phyloP scores from a whole-genome alignment of 2,329 filamentous ascomycete genomes.

The Colletotrichum sp. region DNA sequence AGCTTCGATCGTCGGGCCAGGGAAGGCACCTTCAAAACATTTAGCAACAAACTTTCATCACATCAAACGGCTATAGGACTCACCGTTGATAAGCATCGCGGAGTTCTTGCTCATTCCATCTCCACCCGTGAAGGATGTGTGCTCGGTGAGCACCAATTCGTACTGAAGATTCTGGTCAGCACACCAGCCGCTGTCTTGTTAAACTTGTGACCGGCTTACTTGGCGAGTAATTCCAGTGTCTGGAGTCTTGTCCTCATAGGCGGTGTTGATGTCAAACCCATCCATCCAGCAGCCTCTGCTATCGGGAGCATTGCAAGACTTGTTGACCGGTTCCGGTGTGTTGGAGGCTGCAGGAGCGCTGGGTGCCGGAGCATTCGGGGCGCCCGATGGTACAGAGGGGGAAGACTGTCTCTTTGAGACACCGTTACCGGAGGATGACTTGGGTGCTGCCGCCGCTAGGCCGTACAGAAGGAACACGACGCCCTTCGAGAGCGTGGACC shows the following conservation, averaged over 20 bases:
- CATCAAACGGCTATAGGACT: neutral
- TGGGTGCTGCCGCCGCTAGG: neutral
- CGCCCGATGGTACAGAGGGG: neutral
- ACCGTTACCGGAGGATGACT: neutral
- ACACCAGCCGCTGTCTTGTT: neutral
- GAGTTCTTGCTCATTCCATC: constrained; percentile 25
- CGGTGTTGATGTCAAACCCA: constrained; percentile 33
- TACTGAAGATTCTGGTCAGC: constrained; percentile 12
- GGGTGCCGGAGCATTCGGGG: neutral
- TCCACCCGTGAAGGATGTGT: constrained; percentile 7
- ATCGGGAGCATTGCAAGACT: constrained; percentile 26
- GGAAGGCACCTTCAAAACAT: constrained; percentile 15
- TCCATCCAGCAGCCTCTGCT: constrained; percentile 27
- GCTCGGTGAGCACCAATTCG: constrained; percentile 20
- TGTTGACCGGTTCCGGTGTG: neutral
- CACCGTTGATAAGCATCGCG: constrained; percentile 28
- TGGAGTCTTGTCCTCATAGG: constrained; percentile 35
- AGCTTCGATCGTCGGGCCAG: constrained; percentile 53
- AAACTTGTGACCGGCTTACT: neutral
- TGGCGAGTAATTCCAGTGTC: constrained; percentile 27
- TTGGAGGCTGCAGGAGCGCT: neutral
- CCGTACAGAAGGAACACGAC: constrained; percentile 6
- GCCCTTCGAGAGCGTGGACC: constrained; percentile 8
- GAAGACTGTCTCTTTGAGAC: neutral
- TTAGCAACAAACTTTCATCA: neutral